Base-by-base conservation (phyloP, 2,329 filamentous ascomycete genomes). In the Ophiocordyceps camponoti-saundersi region DNA sequence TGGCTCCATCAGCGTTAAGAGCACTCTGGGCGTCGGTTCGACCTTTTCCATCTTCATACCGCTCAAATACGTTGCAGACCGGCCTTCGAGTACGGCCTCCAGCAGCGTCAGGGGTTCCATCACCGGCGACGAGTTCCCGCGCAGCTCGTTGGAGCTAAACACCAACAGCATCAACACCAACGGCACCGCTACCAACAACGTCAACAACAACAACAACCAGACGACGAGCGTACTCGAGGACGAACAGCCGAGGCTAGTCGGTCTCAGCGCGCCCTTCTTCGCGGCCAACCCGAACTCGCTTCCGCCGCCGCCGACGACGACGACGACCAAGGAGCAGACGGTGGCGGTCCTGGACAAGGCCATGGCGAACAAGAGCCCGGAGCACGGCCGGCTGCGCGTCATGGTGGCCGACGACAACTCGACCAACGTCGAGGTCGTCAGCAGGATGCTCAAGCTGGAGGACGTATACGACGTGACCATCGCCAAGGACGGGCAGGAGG, bases 381-480 rank as follows among this genome's bases (percentile, higher is more conserved):
- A 70, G 0, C 61, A 70, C 48, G 67, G 73, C 29, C 87, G 80
- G 53, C 72, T 94, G 41, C 80, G 83, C 18, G 85, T 95, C 1
- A 70, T 95, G 10, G 88, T 95, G 13, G 89, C 89, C 0, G 89
- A 95, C 51, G 69, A 75, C 57, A 76, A 73, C 58, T 68, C 66
- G 26, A 74, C 72, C 53, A 77, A 80, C 49, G 69, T 78, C 48
- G 69, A 78, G 51, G 71, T 74, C 1, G 70, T 75, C 30, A 73
- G 76, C 55, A 67, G 73, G 46, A 78, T 82, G 74, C 66, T 82
- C 26, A 87, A 86, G 60, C 72, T 88, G 0, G 84, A 88, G 57
- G 80, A 83, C 32, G 75, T 88, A n/a, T 84, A 83, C 60, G 85
- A 95, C 58, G 86, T 95, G 16, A 90, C 85, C 0, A 82, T 95